These are phyloP conservation scores for Trichophyton mentagrophytes DNA, from an alignment of 2,329 filamentous ascomycete genomes.

Conservation along the genomic window DNA sequence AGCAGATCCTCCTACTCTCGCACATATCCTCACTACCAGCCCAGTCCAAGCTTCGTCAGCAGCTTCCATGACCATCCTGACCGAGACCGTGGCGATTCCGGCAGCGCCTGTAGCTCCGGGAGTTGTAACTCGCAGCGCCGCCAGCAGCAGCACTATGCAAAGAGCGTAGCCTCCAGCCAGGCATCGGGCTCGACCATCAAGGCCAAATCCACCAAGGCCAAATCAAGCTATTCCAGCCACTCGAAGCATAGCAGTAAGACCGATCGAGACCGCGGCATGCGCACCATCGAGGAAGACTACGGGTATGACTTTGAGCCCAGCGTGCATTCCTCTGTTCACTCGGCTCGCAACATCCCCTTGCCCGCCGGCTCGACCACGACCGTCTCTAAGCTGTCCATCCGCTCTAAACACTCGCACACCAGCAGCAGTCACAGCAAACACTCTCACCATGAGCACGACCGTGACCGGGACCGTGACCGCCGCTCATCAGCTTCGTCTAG, in stretches of 20 bases:
- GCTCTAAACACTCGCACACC: conserved; percentile 11
- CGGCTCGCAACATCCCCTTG: conserved; percentile 26
- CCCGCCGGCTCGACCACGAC: conserved; percentile 23
- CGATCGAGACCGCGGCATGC: not conserved
- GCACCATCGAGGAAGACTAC: not conserved
- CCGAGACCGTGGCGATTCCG: conserved; percentile 14
- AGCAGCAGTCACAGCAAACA: conserved; percentile 14
- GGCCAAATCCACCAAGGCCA: not conserved
- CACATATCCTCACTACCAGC: conserved; percentile 18
- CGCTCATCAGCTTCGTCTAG: conserved; percentile 1
- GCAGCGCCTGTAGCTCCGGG: conserved; percentile 19
- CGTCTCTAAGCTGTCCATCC: conserved; percentile 10
- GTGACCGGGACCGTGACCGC: not conserved
- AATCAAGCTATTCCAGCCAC: conserved; percentile 3
- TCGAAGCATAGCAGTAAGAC: not conserved
- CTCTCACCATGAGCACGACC: not conserved
- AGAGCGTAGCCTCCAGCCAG: conserved; percentile 14
- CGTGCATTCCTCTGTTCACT: conserved; percentile 19
- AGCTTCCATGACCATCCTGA: conserved; percentile 24
- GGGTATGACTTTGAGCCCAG: not conserved
- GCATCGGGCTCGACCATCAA: conserved; percentile 7
- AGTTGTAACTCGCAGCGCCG: conserved; percentile 18
- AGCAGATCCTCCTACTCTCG: conserved; percentile 4
- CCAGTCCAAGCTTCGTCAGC: conserved; percentile 30
- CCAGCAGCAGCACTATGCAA: conserved; percentile 16